Conservation (phyloP, 202 grass and related monocot species). For the Cymbopogon flexuosus region DNA sequence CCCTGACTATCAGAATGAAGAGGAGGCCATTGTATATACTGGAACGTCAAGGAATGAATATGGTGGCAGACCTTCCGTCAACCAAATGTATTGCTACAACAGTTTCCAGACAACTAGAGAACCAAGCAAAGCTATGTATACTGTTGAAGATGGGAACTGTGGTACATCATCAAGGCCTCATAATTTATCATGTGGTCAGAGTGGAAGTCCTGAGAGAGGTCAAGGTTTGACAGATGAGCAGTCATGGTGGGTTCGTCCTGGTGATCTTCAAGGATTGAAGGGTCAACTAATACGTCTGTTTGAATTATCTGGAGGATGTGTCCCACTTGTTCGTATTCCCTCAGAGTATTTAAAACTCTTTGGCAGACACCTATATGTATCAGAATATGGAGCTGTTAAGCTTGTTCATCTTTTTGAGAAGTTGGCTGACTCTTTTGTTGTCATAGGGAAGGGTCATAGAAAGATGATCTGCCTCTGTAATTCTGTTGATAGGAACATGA, state of each 20-base stretch:
- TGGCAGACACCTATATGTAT: constrained; percentile 72
- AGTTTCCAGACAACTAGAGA: constrained; percentile 36
- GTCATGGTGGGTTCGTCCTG: constrained; percentile 87
- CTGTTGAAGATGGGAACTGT: constrained; percentile 40
- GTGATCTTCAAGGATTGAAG: constrained; percentile 88
- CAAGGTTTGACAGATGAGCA: constrained; percentile 48
- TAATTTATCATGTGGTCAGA: constrained; percentile 43
- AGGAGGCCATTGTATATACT: constrained; percentile 78
- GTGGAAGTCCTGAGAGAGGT: constrained; percentile 38
- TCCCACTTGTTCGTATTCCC: constrained; percentile 81
- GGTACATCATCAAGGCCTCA: constrained; percentile 49
- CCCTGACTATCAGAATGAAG: constrained; percentile 62
- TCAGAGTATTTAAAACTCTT: constrained; percentile 85
- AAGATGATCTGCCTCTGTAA: constrained; percentile 76
- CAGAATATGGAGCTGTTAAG: constrained; percentile 81
- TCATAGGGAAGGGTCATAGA: constrained; percentile 71
- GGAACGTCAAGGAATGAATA: constrained; percentile 53
- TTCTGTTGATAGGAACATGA: constrained; percentile 55
- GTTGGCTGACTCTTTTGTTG: constrained; percentile 65
- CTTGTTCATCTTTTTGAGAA: constrained; percentile 72
- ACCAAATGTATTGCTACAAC: constrained; percentile 45
- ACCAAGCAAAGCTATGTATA: constrained; percentile 42
- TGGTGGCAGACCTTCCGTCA: constrained; percentile 28
- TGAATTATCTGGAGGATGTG: constrained; percentile 70
- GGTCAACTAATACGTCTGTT: constrained; percentile 74